Base-by-base conservation (phyloP, 2,329 filamentous ascomycete species). In the Epichloe sp. region DNA sequence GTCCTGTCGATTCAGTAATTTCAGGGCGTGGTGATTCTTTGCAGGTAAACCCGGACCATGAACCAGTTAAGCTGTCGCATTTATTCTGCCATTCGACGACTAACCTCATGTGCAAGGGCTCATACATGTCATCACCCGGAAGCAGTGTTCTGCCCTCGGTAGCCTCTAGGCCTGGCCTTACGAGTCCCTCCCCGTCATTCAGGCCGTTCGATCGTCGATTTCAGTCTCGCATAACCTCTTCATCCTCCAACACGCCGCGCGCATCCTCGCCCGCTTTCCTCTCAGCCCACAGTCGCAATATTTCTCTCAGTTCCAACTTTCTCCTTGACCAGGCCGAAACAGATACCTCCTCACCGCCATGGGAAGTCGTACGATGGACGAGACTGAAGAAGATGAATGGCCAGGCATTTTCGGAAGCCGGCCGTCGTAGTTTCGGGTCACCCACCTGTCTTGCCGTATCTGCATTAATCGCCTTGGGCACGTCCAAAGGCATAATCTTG, bases 301-400 rank as follows among this genome's bases (percentile, higher is more conserved):
- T 82, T 1, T 96, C 91, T 1, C 62, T 89, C 19, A 83, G 78
- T 44, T 94, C 87, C 59, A 81, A 87, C 57, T 67, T 86, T 11
- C 62, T 82, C 3, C 63, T 76, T 14, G 82, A 83, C 52, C 67
- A 77, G 43, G 72, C 81, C 48, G 85, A 86, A 46, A 73, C 77
- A 21, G 86, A 91, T 56, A 80, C 82, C 1, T 77, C 82, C 3
- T 82, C 88, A 50, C 82, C 87, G 5, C 93, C 93, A 2, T 98
- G 93, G 94, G 93, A 98, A 62, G 89, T 97, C 50, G 86, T 98
- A 53, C 79, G 90, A 62, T 98, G 94, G 94, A 97, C 88, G 1
- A 93, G 86, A 63, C 71, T 98, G 52, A 87, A 83, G 62, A 97
- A 94, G 65, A 80, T 98, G 55, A 89, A 88, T 23, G 82, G 80